Base-by-base conservation (phyloP, 257 asterid genomes). In the Solanum pennellii region DNA sequence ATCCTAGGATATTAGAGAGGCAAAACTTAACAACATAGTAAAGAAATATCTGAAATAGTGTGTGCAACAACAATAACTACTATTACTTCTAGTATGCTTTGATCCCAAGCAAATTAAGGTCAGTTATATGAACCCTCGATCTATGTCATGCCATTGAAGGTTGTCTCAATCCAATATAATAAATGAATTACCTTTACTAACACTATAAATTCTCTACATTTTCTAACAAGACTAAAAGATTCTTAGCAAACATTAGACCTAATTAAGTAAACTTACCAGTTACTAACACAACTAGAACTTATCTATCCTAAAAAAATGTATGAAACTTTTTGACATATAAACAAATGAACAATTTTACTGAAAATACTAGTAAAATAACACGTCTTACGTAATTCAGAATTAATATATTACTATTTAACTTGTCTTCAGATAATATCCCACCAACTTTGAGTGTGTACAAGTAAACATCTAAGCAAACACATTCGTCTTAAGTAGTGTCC, bases 1-100 rank as follows among this genome's bases (percentile, higher is more conserved):
- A 23, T 87, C 92, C 94, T 92, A 27, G 21, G 47, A 27, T 74
- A 88, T 45, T 82, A 39, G 16, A 7, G n/a, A 45, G 13, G 86
- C 59, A 62, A 77, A 37, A 37, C 39, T 37, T 37, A 37, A 37
- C 7, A 37, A 49, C 83, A 73, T 49, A 74, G 37, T 31, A 5
- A 72, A 15, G 25, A 73, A 73, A 29, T 6, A 10, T 18, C 85
- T 49, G 12, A 52, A 49, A 20, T 29, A 10, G 2, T 41, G 9
- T 1, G 39, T 37, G 5, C 20, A 74, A 74, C 10, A 37, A 37
- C 6, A 37, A 73, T 20, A 74, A 37, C 82, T 2, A 74, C 52
- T 74, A 9, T 4, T 73, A 18, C 44, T 5, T 37, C 39, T 31
- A 72, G 8, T 31, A 31, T 29, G 15, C 27, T 12, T 72, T 23